Evolutionary conservation across 495 filamentous ascomycete genomes (phyloP), one percentile per base, ranked within the genome.

Genomic region (Aspergillus sclerotiicarbonarius): DNA sequence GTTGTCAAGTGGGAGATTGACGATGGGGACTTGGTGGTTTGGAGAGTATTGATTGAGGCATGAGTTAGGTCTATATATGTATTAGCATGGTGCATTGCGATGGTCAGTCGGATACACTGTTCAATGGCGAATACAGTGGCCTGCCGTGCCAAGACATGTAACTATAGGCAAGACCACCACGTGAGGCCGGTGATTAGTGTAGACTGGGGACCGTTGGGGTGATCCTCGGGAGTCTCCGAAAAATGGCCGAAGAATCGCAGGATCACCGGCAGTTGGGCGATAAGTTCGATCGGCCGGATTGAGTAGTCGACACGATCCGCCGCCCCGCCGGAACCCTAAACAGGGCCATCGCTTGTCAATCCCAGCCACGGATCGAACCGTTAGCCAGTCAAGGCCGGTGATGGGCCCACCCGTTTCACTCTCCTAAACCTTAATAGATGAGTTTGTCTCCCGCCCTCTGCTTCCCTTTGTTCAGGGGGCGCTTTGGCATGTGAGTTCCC

Each of bases 181-280:
- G 25, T 25, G 25, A 25, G 5, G 2, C 25, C 5, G 25, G 25
- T 25, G 25, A 25, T 25, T 25, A 25, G 25, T 5, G 25, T 25
- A 25, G 25, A 15, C 2, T 8, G 41, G 15, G 46, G 3, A 13
- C 19, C 46, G 19, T n/a, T 52, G 15, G 6, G 16, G n/a, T n/a
- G 30, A 52, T 30, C 19, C 37, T 53, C 51, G 25, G 25, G 25
- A 25, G 25, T 25, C 51, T 39, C 51, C 51, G 51, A 39, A 13
- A 15, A 50, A 33, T 29, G 25, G 32, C 35, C 51, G 18, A 43
- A 53, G 32, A 21, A 39, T 41, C 51, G n/a, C 37, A 25, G 20
- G 51, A 53, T 53, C 32, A 32, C 41, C 35, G 32, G 4, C 25
- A 25, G 47, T 31, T 32, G 47, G 13, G 47, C n/a, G 16, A 50